phyloP scores from a whole-genome alignment of 1,284 basidiomycete genomes.

The Ceratobasidium papillatum region DNA sequence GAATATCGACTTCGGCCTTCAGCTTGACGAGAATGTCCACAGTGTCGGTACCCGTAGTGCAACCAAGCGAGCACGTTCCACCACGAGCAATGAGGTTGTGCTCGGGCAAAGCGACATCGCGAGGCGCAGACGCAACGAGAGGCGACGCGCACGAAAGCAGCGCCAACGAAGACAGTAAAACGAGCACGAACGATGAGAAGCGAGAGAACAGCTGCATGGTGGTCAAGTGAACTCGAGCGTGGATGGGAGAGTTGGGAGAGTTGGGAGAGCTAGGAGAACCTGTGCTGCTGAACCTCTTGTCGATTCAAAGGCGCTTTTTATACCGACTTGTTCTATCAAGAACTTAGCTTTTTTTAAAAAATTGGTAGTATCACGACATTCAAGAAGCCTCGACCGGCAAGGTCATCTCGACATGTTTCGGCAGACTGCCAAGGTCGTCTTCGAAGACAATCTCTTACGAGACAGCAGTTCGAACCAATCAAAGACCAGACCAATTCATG shows the following conservation, averaged over 20 bases:
- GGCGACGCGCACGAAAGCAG: constrained; percentile 34
- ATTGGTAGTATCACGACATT: no score
- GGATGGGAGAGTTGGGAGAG: background rate
- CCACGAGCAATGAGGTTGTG: constrained; percentile 29
- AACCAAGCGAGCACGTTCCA: constrained; percentile 18
- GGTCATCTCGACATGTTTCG: no score
- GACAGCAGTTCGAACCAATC: no score
- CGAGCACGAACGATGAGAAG: constrained; percentile 14
- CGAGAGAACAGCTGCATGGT: constrained; percentile 35
- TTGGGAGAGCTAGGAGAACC: constrained; percentile 33
- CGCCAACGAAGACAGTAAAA: constrained; percentile 34
- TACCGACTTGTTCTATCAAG: background rate
- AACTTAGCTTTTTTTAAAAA: background rate
- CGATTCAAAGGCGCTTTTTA: background rate
- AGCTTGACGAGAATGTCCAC: constrained; percentile 22
- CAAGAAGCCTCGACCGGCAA: no score
- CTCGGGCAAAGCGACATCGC: constrained; percentile 22
- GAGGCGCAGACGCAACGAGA: background rate
- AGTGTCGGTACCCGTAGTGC: constrained; percentile 24
- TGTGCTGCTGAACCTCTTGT: constrained; percentile 21
- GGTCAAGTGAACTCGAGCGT: background rate
- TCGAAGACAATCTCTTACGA: no score
- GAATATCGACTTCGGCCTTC: constrained; percentile 17
- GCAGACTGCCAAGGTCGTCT: no score
- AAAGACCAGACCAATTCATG: no score